Evolutionary conservation across 495 filamentous ascomycete species (phyloP).

Genomic region (Penicillium mononematosum): DNA sequence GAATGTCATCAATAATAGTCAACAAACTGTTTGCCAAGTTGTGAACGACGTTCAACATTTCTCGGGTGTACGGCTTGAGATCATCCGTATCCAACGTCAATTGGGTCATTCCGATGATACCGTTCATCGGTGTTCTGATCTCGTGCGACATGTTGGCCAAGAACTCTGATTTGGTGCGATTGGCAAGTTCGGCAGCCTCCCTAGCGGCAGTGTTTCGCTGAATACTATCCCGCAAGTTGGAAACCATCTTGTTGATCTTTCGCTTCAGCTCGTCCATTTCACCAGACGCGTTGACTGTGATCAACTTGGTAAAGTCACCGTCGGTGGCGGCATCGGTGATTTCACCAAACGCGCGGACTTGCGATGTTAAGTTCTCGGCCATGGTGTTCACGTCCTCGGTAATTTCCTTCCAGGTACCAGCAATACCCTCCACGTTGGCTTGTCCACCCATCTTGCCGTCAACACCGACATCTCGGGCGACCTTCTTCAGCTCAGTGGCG

Average conservation of each 20-base stretch:
- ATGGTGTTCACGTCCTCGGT: conserved; percentile 98
- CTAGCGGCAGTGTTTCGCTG: conserved; percentile 96
- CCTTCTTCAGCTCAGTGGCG: conserved; percentile 94
- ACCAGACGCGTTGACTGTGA: conserved; percentile 96
- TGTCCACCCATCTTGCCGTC: conserved; percentile 99
- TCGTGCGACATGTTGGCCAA: conserved; percentile 99
- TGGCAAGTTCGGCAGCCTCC: conserved; percentile 94
- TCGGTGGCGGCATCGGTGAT: conserved; percentile 97
- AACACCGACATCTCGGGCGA: conserved; percentile 95
- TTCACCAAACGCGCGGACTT: conserved; percentile 96
- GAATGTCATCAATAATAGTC: conserved; percentile 98
- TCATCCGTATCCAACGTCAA: conserved; percentile 91
- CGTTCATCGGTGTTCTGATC: conserved; percentile 92
- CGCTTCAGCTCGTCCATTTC: conserved; percentile 99
- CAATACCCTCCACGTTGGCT: conserved; percentile 89
- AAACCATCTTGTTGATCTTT: conserved; percentile 99
- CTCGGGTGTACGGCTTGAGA: conserved; percentile 88
- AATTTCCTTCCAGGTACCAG: conserved; percentile 97
- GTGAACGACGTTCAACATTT: conserved; percentile 99
- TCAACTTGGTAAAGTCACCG: conserved; percentile 93
- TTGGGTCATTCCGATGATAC: conserved; percentile 93
- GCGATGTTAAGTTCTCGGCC: conserved; percentile 95
- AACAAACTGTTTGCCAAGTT: conserved; percentile 94
- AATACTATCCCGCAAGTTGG: conserved; percentile 91
- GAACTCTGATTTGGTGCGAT: conserved; percentile 98